Evolutionary conservation across 2,329 filamentous ascomycete species (phyloP).

Genomic region (Aureobasidium musti): DNA sequence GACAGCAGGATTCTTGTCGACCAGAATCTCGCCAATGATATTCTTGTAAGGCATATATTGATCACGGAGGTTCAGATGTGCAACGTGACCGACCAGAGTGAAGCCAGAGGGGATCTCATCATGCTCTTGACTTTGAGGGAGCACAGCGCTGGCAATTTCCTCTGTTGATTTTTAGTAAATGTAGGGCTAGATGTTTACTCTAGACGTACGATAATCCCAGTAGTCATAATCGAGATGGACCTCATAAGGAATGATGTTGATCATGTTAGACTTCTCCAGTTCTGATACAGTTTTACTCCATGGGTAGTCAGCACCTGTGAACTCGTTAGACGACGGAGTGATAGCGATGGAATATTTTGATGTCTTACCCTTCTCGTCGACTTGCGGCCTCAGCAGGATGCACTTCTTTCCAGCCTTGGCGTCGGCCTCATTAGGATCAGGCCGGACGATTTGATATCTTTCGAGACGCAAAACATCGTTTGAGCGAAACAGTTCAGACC

Average conservation of each 20-base stretch:
- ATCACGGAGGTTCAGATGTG: slow-evolving; percentile 86
- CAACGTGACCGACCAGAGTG: slow-evolving; percentile 82
- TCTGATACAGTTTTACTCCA: slow-evolving; percentile 73
- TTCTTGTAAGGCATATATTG: slow-evolving; percentile 83
- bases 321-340: neutral
- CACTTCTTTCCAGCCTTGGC: slow-evolving; percentile 53
- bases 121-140: slow-evolving; percentile 76
- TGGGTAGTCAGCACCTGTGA: slow-evolving; percentile 58
- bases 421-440: slow-evolving; percentile 60
- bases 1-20: slow-evolving; percentile 84
- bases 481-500: slow-evolving; percentile 65
- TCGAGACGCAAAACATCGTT: slow-evolving; percentile 67
- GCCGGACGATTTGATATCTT: slow-evolving; percentile 62
- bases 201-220: slow-evolving; percentile 71
- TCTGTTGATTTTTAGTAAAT: slow-evolving; percentile 44
- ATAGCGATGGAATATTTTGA: slow-evolving; percentile 28
- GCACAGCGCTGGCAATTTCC: slow-evolving; percentile 78
- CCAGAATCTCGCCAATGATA: slow-evolving; percentile 78
- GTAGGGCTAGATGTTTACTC: slow-evolving; percentile 34
- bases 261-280: slow-evolving; percentile 66
- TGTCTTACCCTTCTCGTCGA: slow-evolving; percentile 38
- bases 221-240: slow-evolving; percentile 78
- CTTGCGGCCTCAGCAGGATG: slow-evolving; percentile 49
- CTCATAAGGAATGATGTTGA: slow-evolving; percentile 73
- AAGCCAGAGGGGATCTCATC: slow-evolving; percentile 84